phyloP scores from a whole-genome alignment of 352 stramenopile species.

The Elongisporangium prolatum region DNA sequence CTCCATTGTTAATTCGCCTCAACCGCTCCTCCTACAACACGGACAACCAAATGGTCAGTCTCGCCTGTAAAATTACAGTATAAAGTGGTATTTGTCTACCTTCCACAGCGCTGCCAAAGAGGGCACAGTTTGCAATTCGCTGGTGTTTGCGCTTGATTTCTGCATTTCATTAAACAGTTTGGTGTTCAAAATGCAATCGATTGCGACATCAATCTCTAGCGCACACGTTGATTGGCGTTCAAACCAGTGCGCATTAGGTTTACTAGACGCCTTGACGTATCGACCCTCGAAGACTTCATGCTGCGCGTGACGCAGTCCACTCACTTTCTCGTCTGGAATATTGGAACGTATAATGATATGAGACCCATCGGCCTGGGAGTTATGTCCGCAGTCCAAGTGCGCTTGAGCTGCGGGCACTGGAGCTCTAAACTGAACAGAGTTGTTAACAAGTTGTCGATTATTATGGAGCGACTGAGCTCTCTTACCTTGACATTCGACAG shows the following conservation, averaged over 20 bases:
- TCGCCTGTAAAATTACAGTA: too few relatives aligned
- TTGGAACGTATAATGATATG: conserved; percentile 32
- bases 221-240: conserved; percentile 66
- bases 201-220: conserved; percentile 68
- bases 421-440: conserved; percentile 49
- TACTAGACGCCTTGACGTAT: conserved; percentile 2
- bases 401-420: conserved; percentile 51
- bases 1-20: conserved; percentile 43
- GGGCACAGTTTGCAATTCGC: conserved; percentile 59
- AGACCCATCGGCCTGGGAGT: conserved; percentile 11
- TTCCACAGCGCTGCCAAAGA: conserved; percentile 82
- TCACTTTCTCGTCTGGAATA: conserved; percentile 26
- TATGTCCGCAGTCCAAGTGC: conserved; percentile 25
- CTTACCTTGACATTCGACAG: conserved; percentile 64
- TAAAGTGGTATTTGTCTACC: conserved; percentile 17
- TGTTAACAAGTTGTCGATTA: neutral
- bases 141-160: conserved; percentile 25
- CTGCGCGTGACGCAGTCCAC: conserved; percentile 11
- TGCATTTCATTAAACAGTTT: conserved; percentile 39
- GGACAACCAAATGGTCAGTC: too few relatives aligned
- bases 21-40: conserved; percentile 66
- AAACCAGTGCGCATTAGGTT: conserved; percentile 33
- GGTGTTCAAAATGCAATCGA: conserved; percentile 65
- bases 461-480: neutral
- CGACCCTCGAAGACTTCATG: conserved; percentile 3